Percentiles rank a stretch among this genome's conserved stretches.
These are phyloP conservation scores for Curvularia eragrostidis DNA, from an alignment of 2,329 filamentous ascomycete species.

Conservation along the genomic window DNA sequence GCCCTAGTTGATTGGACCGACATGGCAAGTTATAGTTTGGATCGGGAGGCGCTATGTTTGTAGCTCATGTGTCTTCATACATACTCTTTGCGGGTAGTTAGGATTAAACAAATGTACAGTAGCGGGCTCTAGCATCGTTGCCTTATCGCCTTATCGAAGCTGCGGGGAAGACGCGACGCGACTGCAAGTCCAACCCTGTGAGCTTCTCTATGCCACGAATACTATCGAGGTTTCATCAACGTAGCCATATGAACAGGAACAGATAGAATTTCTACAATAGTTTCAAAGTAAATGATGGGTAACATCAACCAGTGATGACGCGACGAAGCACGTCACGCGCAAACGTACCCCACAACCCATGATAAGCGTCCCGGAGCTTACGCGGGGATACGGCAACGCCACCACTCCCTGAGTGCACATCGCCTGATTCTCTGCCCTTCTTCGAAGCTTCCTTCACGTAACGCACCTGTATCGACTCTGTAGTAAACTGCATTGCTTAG, in stretches of 20 bases:
- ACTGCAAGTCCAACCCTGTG: constrained; percentile 4
- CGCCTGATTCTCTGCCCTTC: constrained; percentile 4
- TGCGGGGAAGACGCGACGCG: constrained; percentile 14
- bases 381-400: constrained; percentile 31
- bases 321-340: constrained; percentile 30
- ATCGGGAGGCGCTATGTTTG: background rate
- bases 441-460: constrained; percentile 1
- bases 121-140: constrained; percentile 14
- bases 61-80: background rate
- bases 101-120: background rate
- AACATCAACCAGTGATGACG: constrained; percentile 14
- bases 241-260: background rate
- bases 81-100: background rate
- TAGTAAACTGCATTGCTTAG: background rate
- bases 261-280: background rate
- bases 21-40: background rate
- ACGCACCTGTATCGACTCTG: background rate
- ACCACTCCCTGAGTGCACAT: constrained; percentile 13
- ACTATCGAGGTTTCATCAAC: background rate
- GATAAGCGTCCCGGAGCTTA: constrained; percentile 36
- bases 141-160: constrained; percentile 32
- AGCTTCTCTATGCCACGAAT: background rate
- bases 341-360: constrained; percentile 33
- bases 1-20: background rate
- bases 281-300: background rate